phyloP scores from a whole-genome alignment of 345 rosid species.

The Iberis pinnata region DNA sequence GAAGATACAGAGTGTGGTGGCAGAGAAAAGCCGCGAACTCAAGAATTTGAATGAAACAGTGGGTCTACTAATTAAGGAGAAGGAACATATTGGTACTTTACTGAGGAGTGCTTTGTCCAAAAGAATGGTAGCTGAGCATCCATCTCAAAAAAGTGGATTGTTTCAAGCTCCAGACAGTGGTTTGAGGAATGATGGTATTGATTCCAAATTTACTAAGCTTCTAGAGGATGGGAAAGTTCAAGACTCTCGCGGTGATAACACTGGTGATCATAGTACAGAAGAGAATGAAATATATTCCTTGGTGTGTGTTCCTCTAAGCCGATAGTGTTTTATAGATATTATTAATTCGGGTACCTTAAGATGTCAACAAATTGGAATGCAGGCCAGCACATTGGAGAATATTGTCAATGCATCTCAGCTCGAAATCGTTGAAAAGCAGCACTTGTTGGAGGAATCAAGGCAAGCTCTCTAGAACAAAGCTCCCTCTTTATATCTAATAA shows the following conservation, averaged over 20 bases:
- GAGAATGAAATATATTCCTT: constrained; percentile 74
- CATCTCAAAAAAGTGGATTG: constrained; percentile 56
- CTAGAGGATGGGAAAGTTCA: constrained; percentile 35
- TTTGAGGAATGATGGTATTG: constrained; percentile 65
- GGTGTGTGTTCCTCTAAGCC: constrained; percentile 41
- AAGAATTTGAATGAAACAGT: constrained; percentile 68
- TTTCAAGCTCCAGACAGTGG: constrained; percentile 88
- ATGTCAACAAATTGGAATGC: constrained; percentile 19
- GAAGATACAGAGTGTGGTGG: constrained; percentile 55
- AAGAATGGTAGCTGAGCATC: constrained; percentile 46
- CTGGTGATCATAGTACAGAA: constrained; percentile 36
- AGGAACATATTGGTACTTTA: constrained; percentile 78
- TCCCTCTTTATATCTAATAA: not conserved
- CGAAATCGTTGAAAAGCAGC: constrained; percentile 71
- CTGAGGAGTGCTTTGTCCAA: constrained; percentile 84
- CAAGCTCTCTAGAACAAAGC: constrained; percentile 21
- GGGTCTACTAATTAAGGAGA: constrained; percentile 64
- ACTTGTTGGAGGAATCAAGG: constrained; percentile 77
- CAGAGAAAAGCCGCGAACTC: constrained; percentile 55
- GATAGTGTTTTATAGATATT: constrained; percentile 13
- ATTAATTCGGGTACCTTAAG: constrained; percentile 10
- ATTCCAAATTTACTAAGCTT: constrained; percentile 49
- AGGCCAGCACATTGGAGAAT: constrained; percentile 96
- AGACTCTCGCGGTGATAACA: constrained; percentile 27
- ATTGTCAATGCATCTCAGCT: constrained; percentile 88